Evolutionary conservation across 768 basidiomycete species (phyloP).

Genomic region (Xerocomellus intermedius): DNA sequence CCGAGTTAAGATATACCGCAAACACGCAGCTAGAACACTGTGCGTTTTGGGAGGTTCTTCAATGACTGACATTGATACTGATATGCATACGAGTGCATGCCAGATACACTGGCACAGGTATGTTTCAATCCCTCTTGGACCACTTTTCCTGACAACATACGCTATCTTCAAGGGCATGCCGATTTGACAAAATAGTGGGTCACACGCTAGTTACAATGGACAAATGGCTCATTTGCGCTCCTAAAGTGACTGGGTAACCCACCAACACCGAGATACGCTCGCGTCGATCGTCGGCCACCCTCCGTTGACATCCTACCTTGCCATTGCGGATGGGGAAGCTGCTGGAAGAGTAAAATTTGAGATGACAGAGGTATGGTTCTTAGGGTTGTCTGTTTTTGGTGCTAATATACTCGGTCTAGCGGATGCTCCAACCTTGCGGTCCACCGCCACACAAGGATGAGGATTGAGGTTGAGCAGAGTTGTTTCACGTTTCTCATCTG

Average conservation of each 20-base stretch:
- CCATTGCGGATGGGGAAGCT: conserved; percentile 94
- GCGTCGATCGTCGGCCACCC: conserved; percentile 92
- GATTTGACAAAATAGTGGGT: conserved; percentile 94
- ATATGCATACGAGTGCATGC: conserved; percentile 70
- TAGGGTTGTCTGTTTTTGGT: conserved; percentile 11
- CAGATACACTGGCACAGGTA: conserved; percentile 93
- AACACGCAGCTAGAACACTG: conserved; percentile 95
- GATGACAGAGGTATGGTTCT: conserved; percentile 78
- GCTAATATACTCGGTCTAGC: conserved; percentile 43
- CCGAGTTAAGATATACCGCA: conserved; percentile 91
- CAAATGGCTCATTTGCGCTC: conserved; percentile 11
- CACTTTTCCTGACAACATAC: conserved; percentile 9
- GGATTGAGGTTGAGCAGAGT: conserved; percentile 37
- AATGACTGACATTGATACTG: conserved; percentile 1
- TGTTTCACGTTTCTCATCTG: neutral
- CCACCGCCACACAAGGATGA: conserved; percentile 91
- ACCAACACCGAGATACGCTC: conserved; percentile 96
- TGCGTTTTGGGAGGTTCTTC: conserved; percentile 41
- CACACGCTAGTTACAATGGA: neutral
- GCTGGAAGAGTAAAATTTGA: conserved; percentile 88
- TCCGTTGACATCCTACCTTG: conserved; percentile 78
- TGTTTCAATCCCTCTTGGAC: conserved; percentile 24
- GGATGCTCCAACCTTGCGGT: conserved; percentile 94
- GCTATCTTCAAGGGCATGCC: conserved; percentile 69
- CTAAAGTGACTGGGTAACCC: conserved; percentile 91